Conservation (phyloP, 2,329 filamentous ascomycete species). For the Westerdykella sp. region DNA sequence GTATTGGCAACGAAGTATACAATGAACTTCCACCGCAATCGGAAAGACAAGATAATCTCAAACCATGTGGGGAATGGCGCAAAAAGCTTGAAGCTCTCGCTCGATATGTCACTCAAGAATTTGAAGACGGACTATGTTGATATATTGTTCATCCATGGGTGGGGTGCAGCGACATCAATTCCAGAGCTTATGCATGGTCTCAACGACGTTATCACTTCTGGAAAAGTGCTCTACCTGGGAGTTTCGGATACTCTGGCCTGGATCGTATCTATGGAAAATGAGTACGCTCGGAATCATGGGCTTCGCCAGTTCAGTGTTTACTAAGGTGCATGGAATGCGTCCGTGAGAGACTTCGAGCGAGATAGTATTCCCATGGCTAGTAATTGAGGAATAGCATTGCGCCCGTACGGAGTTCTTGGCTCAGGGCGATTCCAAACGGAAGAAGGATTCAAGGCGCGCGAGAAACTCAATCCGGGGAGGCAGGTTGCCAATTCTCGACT, state of each 20-base stretch:
- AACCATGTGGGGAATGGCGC: slow-evolving; percentile 13
- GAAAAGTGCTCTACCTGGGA: slow-evolving; percentile 2
- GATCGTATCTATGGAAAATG: slow-evolving; percentile 11
- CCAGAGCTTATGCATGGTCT: slow-evolving; percentile 2
- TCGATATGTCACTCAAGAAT: slow-evolving; percentile 12
- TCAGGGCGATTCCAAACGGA: slow-evolving; percentile 39
- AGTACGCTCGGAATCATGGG: slow-evolving; percentile 44
- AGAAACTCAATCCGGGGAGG: slow-evolving; percentile 17
- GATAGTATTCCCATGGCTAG: slow-evolving; percentile 37
- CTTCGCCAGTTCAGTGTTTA: slow-evolving; percentile 45
- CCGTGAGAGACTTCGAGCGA: slow-evolving; percentile 34
- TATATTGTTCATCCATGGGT: neutral
- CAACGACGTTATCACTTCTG: neutral
- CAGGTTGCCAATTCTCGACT: no score
- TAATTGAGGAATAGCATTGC: slow-evolving; percentile 31
- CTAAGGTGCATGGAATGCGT: slow-evolving; percentile 33
- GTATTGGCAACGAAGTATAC: slow-evolving; percentile 36
- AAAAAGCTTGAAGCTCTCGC: slow-evolving; percentile 13
- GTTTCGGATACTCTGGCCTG: slow-evolving; percentile 35
- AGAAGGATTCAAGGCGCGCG: slow-evolving; percentile 32
- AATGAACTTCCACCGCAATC: slow-evolving; percentile 1
- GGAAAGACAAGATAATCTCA: neutral
- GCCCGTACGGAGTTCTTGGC: slow-evolving; percentile 48
- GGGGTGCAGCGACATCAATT: slow-evolving; percentile 2
- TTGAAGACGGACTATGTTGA: slow-evolving; percentile 6